These are phyloP conservation scores for Friedmanniomyces simplex DNA, from an alignment of 495 filamentous ascomycete species.

Conservation along the genomic window DNA sequence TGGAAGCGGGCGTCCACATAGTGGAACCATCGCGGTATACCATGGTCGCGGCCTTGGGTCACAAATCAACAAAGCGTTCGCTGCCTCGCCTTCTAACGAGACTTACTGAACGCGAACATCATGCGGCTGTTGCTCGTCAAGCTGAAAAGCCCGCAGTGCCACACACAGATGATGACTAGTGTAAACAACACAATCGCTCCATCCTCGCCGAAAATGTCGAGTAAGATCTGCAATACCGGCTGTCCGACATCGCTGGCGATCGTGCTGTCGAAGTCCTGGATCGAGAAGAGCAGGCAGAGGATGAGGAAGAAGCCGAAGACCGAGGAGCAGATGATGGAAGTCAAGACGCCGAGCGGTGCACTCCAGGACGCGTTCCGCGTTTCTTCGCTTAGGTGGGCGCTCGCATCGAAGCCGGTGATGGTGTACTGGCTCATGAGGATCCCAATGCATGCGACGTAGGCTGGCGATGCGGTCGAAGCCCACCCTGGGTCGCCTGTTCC, in stretches of 20 bases:
- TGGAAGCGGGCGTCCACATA: conserved; percentile 37
- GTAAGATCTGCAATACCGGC: conserved; percentile 48
- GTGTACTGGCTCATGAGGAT: conserved; percentile 48
- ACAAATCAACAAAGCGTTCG: too few species aligned
- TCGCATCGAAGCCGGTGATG: conserved; percentile 45
- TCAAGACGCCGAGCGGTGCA: conserved; percentile 51
- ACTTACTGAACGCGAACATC: conserved; percentile 49
- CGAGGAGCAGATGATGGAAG: conserved; percentile 46
- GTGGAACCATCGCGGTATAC: conserved; percentile 33
- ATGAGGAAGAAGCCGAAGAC: conserved; percentile 56
- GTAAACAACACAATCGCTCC: conserved; percentile 47
- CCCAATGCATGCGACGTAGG: conserved; percentile 47
- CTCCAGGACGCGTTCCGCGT: conserved; percentile 49
- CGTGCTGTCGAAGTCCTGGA: conserved; percentile 44
- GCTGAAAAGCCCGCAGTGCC: conserved; percentile 50
- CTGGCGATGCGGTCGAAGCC: conserved; percentile 40
- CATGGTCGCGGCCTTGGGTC: conserved; percentile 40
- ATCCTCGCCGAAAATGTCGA: conserved; percentile 45
- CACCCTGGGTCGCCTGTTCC: conserved; percentile 38
- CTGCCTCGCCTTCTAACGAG: too few species aligned
- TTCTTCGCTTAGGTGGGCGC: conserved; percentile 50
- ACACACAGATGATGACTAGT: conserved; percentile 50
- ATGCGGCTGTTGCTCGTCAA: conserved; percentile 52
- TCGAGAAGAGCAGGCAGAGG: conserved; percentile 47
- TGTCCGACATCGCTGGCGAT: conserved; percentile 36